Base-by-base conservation (phyloP, 306 rosid genomes). In the Prunus mongolica region DNA sequence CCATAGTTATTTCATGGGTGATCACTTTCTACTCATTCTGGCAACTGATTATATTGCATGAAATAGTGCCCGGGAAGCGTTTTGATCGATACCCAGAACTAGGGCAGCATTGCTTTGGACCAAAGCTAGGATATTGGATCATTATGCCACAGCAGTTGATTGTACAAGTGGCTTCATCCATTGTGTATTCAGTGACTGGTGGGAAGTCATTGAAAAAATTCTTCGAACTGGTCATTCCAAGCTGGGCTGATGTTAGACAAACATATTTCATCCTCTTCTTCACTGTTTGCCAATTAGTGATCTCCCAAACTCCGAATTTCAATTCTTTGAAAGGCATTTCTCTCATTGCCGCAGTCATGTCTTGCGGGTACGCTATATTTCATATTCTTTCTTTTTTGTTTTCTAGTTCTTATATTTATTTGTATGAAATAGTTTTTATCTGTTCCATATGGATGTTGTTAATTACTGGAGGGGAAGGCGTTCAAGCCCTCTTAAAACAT, bases 291-390 rank as follows among this genome's bases (percentile, higher is more conserved):
- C 92, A 91, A 73, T 1, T 89, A 2, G 6, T 86, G 13, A 79
- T 91, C 75, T 89, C 93, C 2, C 96, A 91, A 38, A 73, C 79
- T 72, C 96, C 96, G 2, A 87, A 89, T 64, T 91, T 89, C 80
- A 86, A 91, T 50, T 84, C 78, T 0, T 64, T 91, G 55, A 91
- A 86, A 77, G 74, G 65, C 13, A 66, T 91, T 66, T 88, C 92
- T n/a, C 72, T 88, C 19, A 68, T 86, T 0, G 92, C 92, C 0
- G 97, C 92, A 0, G 2, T 91, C 28, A 89, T 91, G 97, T 89
- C 94, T 61, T 47, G 79, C 6, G 19, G 84, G 86, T 90, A 28
- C 10, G 6, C 8, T 46, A n/a, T 13, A 10, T 38, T 38, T 38
- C 44, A 25, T 46, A 68, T 15, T 27, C 20, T 28, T 28, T 3